Percentiles rank a stretch among this genome's conserved stretches.
phyloP scores from a whole-genome alignment of 176 grass and related monocot species.

The Dactylis glomerata region DNA sequence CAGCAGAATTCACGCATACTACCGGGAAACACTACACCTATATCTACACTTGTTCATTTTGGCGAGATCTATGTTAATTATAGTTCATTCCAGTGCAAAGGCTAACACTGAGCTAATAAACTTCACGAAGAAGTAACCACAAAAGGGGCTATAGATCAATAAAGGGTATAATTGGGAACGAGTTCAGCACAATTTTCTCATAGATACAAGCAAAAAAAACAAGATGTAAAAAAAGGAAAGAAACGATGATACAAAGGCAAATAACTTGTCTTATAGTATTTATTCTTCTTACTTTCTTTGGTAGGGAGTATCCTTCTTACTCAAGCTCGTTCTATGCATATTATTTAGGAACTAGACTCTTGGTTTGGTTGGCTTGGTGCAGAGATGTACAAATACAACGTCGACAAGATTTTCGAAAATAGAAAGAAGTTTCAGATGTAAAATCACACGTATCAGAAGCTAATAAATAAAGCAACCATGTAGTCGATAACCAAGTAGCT shows the following conservation, averaged over 20 bases:
- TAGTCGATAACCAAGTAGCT: conserved; percentile 11
- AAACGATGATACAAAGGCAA: neutral
- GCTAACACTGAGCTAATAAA: neutral
- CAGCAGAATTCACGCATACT: neutral
- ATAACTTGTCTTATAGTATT: neutral
- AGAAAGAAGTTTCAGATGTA: neutral
- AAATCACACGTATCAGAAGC: neutral
- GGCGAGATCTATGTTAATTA: neutral
- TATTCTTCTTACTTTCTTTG: neutral
- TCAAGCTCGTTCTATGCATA: neutral
- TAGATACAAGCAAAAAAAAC: neutral
- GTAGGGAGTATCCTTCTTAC: neutral
- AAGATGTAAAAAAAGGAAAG: neutral
- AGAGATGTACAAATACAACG: neutral
- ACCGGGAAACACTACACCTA: neutral
- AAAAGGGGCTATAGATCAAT: neutral
- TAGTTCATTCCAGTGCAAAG: neutral
- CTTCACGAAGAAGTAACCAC: neutral
- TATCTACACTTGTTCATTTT: neutral
- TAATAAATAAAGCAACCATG: neutral
- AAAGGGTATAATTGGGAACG: neutral
- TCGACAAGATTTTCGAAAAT: neutral
- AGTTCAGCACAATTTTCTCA: neutral
- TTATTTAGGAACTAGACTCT: neutral
- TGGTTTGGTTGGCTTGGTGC: conserved; percentile 4